Base-by-base conservation (phyloP, 345 rosid genomes). In the Brassica rapa region DNA sequence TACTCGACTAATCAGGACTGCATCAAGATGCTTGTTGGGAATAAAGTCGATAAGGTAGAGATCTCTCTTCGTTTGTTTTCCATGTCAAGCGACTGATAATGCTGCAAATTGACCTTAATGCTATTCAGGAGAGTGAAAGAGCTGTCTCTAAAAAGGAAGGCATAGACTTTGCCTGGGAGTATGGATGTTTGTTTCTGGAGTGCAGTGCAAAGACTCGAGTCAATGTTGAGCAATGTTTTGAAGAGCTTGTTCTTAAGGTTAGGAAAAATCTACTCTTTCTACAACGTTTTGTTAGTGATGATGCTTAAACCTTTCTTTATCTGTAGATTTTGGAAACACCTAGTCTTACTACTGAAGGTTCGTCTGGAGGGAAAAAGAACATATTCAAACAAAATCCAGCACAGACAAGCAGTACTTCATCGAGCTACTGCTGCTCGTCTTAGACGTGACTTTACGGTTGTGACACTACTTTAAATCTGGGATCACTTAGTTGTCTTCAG, bases 1-100 rank as follows among this genome's bases (percentile, higher is more conserved):
- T 92, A 94, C 86, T 89, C 94, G 0, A 94, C 97, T 53, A 94
- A 90, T 83, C 97, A 88, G 82, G 96, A 91, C 55, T 94, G 97
- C 86, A 85, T 92, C 84, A 94, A 92, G 89, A 88, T 94, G 97
- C 97, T 94, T 75, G 97, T 94, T 63, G 98, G 97, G 68, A 94
- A 94, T 80, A 94, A 94, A 87, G 93, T 90, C 24, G 98, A 94
- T 71, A 91, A 90, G 97, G 95, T 92, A 83, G 37, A 53, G 61
- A 74, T 46, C 4, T 69, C 61, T 60, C 39, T 61, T 19, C 4
- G 0, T 6, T 53, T 3, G 39, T 30, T 39, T 6, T 79, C 53
- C 4, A 25, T 73, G 51, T 72, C 32, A 0, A 33, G 57, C 61
- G 10, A 19, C 21, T 19, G 21, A 61, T 37, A 53, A 12, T 25